Evolutionary conservation across 352 stramenopile species (phyloP), one percentile per base, ranked within the genome.

Genomic region (Globisporangium apiculatum): DNA sequence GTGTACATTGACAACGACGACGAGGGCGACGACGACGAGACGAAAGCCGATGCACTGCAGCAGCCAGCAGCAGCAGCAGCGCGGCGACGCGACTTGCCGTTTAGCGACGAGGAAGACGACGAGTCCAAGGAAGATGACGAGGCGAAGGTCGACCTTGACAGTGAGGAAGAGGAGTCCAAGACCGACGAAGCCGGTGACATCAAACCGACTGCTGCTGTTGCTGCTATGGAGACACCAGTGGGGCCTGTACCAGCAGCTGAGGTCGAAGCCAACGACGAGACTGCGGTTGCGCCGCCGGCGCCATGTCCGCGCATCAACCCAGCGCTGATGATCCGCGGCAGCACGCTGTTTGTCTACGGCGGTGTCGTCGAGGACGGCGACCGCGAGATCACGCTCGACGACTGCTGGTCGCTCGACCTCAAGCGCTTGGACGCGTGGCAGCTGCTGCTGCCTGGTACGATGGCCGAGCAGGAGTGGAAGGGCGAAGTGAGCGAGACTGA

Each of bases 351-450:
- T 57, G 81, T 98, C 14, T 97, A 97, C 67, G 95, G 95, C 41
- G 95, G 95, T 43, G 79, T 98, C 50, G 71, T 98, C 4, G 95
- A 98, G 47, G 83, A 94, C 47, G 93, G 93, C 24, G 92, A 98
- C 67, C 78, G 94, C 31, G 95, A 98, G 68, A 94, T 98, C 53
- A 98, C 95, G 35, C 69, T 98, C 17, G 95, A 98, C 67, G 95
- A 98, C 68, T 95, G 91, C 61, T 98, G 95, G 95, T 83, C 79
- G 40, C 69, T 98, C 47, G 93, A 98, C 67, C 67, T 98, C 14
- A 96, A 96, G 62, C 93, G 94, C 37, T 75, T 97, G 41, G 89
- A 98, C 15, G 81, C 93, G 63, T 98, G 95, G 95, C 86, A 95
- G 57, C 84, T 94, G 58, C 68, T 98, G 56, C 84, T 96, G 59